Evolutionary conservation across 306 rosid genomes (phyloP), one percentile per base, ranked within the genome.

Genomic region (Fragaria ananassa): DNA sequence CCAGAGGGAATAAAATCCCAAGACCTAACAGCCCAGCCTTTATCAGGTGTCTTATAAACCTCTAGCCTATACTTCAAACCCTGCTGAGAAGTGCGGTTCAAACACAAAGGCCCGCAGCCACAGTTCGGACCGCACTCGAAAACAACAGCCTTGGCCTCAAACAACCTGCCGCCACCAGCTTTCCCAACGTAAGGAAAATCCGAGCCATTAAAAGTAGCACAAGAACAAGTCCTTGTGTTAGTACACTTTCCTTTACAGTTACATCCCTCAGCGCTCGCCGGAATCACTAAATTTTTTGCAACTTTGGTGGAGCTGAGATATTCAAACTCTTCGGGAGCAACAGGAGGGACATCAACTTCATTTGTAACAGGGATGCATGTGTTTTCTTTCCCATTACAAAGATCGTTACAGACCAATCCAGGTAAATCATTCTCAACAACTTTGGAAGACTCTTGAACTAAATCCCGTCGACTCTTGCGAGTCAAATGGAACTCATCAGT

Each of bases 21-120:
- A 0, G 83, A 80, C 74, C 79, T 67, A 23, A 80, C 79, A 10
- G 70, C 83, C 83, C 83, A 80, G 25, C 83, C 83, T 53, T 80
- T 80, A 10, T 74, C 42, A 0, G 17, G 44, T 51, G 83, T 80
- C 31, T 42, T 64, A 56, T 53, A 80, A 3, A 80, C 79, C 79
- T 80, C 79, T 19, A 80, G 83, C 49, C 74, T 51, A 62, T 80
- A 68, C 73, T 80, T 80, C 37, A 74, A 62, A 66, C 79, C 79
- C 12, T 23, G 62, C 70, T 68, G 79, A 68, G 79, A 74, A 5
- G 70, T 46, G 10, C 79, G 83, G 60, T 80, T 80, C 27, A 80
- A 29, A 17, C 83, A 80, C 19, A 31, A 12, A 10, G 79, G 74
- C 39, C 79, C 83, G 70, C 83, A 80, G 49, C 75, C 75, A 25